Conservation (phyloP, 148 eudicot genomes). For the Rhododendron vialii region DNA sequence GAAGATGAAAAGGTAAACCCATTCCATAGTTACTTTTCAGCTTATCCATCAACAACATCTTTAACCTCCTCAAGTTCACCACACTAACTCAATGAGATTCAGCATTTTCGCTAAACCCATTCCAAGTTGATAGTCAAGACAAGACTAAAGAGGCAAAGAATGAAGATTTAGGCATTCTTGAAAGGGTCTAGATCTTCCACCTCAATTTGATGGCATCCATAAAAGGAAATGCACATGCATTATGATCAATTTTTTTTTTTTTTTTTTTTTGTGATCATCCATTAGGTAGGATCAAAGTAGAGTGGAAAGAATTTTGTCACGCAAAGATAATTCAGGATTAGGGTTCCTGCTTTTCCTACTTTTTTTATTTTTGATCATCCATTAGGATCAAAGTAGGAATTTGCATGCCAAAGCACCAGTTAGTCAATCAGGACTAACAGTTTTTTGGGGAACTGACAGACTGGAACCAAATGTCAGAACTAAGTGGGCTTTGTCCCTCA, state of each 20-base stretch:
- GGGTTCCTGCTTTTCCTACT: background rate
- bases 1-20: background rate
- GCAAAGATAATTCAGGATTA: background rate
- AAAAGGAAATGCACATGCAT: background rate
- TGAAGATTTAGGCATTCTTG: background rate
- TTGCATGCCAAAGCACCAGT: background rate
- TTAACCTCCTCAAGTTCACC: background rate
- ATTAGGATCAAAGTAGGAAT: background rate
- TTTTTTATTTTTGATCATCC: background rate
- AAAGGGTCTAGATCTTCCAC: background rate
- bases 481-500: background rate
- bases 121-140: background rate
- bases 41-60: background rate
- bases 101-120: background rate
- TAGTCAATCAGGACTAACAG: background rate
- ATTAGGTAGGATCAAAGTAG: slow-evolving; percentile 1
- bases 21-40: background rate
- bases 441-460: background rate
- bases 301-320: background rate
- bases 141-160: background rate
- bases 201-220: background rate
- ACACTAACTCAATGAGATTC: background rate
- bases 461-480: background rate
- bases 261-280: background rate
- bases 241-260: background rate